Evolutionary conservation across 2,329 filamentous ascomycete genomes (phyloP).

Genomic region (Septoria linicola): DNA sequence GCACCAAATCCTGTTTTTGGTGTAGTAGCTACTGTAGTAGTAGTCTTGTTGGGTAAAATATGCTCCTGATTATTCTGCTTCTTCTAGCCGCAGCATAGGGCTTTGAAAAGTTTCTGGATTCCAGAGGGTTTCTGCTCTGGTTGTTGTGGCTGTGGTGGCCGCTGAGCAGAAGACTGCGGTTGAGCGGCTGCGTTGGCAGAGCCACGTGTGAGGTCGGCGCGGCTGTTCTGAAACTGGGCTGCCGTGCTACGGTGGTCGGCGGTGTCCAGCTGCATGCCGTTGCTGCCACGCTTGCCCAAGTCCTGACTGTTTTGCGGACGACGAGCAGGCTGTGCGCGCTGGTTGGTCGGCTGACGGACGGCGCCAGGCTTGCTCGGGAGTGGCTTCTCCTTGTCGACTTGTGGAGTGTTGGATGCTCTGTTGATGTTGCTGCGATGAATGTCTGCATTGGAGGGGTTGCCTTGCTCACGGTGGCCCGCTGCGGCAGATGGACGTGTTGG

Average conservation of each 20-base stretch:
- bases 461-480: constrained; percentile 72
- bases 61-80: constrained; percentile 13
- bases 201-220: constrained; percentile 52
- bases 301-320: constrained; percentile 37
- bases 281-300: constrained; percentile 68
- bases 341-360: constrained; percentile 66
- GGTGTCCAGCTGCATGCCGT: constrained; percentile 76
- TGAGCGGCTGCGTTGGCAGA: constrained; percentile 15
- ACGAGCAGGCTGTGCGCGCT: constrained; percentile 49
- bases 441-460: constrained; percentile 81
- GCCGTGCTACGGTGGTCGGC: constrained; percentile 75
- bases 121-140: constrained; percentile 74
- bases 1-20: neutral
- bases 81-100: constrained; percentile 75
- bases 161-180: constrained; percentile 18
- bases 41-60: constrained; percentile 5
- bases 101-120: constrained; percentile 90
- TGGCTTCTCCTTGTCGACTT: constrained; percentile 31
- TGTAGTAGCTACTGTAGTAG: neutral
- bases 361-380: constrained; percentile 60
- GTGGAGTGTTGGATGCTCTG: constrained; percentile 60
- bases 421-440: constrained; percentile 58
- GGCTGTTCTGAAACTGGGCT: constrained; percentile 95
- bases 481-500: constrained; percentile 66
- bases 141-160: constrained; percentile 29